Percentiles rank a stretch among this genome's conserved stretches.
phyloP scores from a whole-genome alignment of 352 stramenopile genomes.

The Blastocystis hominis region DNA sequence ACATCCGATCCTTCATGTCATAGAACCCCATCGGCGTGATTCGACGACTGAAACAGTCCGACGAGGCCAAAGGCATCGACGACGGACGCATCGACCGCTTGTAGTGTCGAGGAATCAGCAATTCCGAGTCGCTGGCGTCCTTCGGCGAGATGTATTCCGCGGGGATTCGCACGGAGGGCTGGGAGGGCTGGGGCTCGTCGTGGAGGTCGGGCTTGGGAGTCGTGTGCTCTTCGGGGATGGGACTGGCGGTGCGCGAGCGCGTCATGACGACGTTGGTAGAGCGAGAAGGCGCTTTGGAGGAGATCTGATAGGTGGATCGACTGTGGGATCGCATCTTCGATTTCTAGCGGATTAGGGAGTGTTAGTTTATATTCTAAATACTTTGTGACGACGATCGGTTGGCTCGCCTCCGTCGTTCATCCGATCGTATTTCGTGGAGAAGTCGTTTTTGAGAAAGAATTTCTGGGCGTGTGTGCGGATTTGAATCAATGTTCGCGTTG shows the following conservation, averaged over 20 bases:
- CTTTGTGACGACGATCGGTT: background rate
- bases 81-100: background rate
- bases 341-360: background rate
- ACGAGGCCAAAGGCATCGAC: background rate
- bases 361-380: background rate
- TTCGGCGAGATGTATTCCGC: background rate
- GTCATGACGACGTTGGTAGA: constrained; percentile 12
- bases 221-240: background rate
- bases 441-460: constrained; percentile 75
- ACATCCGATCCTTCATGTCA: constrained; percentile 14
- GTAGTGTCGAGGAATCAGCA: background rate
- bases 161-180: background rate
- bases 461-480: constrained; percentile 79
- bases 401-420: background rate
- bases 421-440: constrained; percentile 51
- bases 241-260: constrained; percentile 13
- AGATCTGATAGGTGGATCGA: constrained; percentile 27
- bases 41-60: constrained; percentile 1
- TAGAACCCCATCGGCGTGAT: constrained; percentile 45
- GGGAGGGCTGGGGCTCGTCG: background rate
- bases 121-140: background rate
- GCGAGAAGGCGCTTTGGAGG: background rate
- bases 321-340: background rate
- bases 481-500: constrained; percentile 66
- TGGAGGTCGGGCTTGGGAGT: background rate